Conservation (phyloP, 257 asterid species). For the Capsicum pubescens region DNA sequence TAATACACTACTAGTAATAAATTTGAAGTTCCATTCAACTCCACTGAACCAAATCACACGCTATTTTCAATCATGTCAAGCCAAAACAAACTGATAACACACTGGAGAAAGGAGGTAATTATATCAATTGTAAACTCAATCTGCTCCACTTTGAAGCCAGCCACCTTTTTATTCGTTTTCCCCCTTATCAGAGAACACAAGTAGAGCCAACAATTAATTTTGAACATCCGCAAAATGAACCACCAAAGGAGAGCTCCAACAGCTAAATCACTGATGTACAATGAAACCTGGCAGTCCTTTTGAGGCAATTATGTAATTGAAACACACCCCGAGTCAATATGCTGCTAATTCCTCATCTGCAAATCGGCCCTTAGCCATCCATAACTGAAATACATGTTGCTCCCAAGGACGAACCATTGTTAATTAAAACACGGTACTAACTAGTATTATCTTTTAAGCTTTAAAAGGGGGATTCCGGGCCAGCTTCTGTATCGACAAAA, state of each 20-base stretch:
- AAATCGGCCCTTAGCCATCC: neutral
- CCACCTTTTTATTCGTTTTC: neutral
- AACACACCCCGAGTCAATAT: neutral
- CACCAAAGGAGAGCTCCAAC: neutral
- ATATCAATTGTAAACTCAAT: neutral
- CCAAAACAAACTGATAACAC: neutral
- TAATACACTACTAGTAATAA: neutral
- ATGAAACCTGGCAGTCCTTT: neutral
- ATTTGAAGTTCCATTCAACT: no score
- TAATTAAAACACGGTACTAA: neutral
- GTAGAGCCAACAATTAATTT: neutral
- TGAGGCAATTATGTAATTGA: neutral
- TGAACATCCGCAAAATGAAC: neutral
- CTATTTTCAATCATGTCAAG: no score
- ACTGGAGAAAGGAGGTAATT: neutral
- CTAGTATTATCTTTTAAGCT: slow-evolving; percentile 8
- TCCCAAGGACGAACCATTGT: neutral
- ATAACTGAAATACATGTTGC: neutral
- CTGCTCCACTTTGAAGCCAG: neutral
- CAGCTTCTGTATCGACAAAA: slow-evolving; percentile 48
- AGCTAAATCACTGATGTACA: neutral
- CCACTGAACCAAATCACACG: no score
- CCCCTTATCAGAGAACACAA: neutral
- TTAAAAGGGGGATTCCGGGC: slow-evolving; percentile 17
- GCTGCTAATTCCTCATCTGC: neutral